A percentile compares a stretch with the other conserved stretches of the same genome.
Evolutionary conservation across 1,284 basidiomycete species (phyloP).

Genomic region (Apiotrichum porosum): DNA sequence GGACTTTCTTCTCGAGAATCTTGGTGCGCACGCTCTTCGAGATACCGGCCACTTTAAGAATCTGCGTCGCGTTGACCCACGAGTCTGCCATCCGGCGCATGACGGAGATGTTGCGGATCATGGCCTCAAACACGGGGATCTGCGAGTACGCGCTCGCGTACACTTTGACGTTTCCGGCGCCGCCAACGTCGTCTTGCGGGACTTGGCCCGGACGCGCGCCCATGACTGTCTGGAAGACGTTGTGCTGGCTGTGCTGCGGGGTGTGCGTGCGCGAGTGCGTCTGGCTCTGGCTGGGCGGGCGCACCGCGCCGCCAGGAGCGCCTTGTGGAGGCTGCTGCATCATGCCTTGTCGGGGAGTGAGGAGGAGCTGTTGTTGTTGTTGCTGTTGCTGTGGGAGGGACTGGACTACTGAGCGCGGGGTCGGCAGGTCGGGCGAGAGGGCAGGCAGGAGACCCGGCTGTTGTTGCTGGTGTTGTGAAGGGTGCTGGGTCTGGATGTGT

Average conservation of each 20-base stretch:
- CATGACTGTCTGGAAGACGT: constrained; percentile 44
- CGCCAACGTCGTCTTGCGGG: constrained; percentile 24
- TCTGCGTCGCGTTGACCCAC: constrained; percentile 87
- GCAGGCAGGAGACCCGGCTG: constrained; percentile 8
- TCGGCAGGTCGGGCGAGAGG: constrained; percentile 6
- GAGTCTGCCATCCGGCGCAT: constrained; percentile 94
- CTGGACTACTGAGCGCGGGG: neutral
- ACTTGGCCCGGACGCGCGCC: constrained; percentile 38
- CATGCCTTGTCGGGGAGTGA: no score
- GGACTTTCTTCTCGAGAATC: constrained; percentile 96
- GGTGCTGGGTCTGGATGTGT: neutral
- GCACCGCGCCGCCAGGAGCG: neutral
- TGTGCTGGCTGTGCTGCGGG: constrained; percentile 16
- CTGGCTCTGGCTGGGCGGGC: no score
- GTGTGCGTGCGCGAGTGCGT: constrained; percentile 7
- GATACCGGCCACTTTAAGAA: constrained; percentile 96
- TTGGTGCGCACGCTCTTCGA: constrained; percentile 95
- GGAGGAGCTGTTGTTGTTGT: neutral
- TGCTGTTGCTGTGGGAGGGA: neutral
- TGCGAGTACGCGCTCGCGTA: constrained; percentile 48
- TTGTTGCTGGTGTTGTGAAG: neutral
- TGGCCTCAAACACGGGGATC: constrained; percentile 77
- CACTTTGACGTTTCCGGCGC: constrained; percentile 33
- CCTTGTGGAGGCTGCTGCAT: neutral
- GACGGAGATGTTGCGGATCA: constrained; percentile 96